Evolutionary conservation across 805 yeast species (phyloP).

Genomic region (Myxozyma melibiosi): DNA sequence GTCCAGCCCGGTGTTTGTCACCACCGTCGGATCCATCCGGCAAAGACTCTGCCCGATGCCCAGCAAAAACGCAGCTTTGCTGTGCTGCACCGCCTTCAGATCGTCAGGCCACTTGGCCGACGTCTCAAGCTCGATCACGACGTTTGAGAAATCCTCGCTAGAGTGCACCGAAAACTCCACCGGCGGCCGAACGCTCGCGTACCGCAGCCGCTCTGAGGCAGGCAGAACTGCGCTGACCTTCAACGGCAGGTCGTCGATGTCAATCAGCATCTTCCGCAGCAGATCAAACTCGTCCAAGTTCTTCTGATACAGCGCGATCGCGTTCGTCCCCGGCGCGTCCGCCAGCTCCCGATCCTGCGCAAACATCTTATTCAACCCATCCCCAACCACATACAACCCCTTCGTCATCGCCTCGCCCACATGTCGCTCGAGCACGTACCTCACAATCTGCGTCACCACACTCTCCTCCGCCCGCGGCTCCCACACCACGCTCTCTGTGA

Average conservation of each 20-base stretch:
- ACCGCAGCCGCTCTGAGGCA: slow-evolving; percentile 71
- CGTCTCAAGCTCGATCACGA: slow-evolving; percentile 82
- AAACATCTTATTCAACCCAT: slow-evolving; percentile 37
- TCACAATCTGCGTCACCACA: slow-evolving; percentile 63
- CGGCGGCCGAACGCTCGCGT: slow-evolving; percentile 75
- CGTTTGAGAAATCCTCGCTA: slow-evolving; percentile 60
- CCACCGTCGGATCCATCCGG: slow-evolving; percentile 54
- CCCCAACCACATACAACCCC: slow-evolving; percentile 16
- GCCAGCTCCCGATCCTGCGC: slow-evolving; percentile 45
- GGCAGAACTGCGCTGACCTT: slow-evolving; percentile 72
- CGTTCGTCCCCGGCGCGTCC: slow-evolving; percentile 8
- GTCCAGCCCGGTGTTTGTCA: slow-evolving; percentile 66
- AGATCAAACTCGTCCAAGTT: slow-evolving; percentile 52
- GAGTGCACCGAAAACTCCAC: slow-evolving; percentile 53
- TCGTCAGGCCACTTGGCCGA: slow-evolving; percentile 97
- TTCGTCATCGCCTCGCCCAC: slow-evolving; percentile 48
- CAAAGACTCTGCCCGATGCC: slow-evolving; percentile 58
- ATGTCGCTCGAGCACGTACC: slow-evolving; percentile 66
- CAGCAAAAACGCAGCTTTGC: slow-evolving; percentile 85
- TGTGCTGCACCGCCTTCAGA: slow-evolving; percentile 75
- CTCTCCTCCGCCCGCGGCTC: slow-evolving; percentile 46
- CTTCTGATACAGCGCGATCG: slow-evolving; percentile 36
- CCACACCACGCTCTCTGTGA: slow-evolving; percentile 93
- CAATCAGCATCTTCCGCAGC: slow-evolving; percentile 52
- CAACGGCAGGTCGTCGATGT: slow-evolving; percentile 64